Evolutionary conservation across 2,329 filamentous ascomycete species (phyloP), one percentile per base, ranked within the genome.

Genomic region (Emydomyces testavorans): DNA sequence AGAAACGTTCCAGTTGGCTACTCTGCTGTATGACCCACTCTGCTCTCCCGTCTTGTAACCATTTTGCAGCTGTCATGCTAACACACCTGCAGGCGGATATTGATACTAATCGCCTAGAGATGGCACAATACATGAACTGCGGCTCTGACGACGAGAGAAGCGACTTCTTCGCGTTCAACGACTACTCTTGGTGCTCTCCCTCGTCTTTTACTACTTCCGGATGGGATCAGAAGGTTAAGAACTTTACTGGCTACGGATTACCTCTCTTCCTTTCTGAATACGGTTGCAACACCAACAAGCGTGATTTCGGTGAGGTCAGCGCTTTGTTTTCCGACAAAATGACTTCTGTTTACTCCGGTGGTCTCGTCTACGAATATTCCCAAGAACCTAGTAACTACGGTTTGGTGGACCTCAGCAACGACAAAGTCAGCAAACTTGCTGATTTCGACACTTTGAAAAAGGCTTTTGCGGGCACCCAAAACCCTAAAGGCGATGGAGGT

Each of bases 261-360:
- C 86, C 89, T 50, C 82, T 94, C 61, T 95, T 94, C 79, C 76
- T 98, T 46, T 95, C 89, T 43, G 92, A 96, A 68, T 96, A 84
- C 63, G 92, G 92, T 53, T 98, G 92, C 75, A 82, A 78, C 68
- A 83, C 77, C 62, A 88, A 85, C 73, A 78, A 72, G 51, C 89
- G 90, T 58, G 72, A 82, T 60, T 98, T 94, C 61, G 73, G 79
- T 51, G 90, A 95, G 71, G 70, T 95, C 45, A 67, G 68, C 40
- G 75, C 89, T 38, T 74, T 98, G 50, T 96, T 95, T 82, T 78
- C 72, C 67, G 68, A 67, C 16, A 65, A 94, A 51, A 96, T 96
- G 90, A 88, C 83, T 6, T 58, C 66, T 15, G 88, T 95, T 59
- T 96, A 94, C 77, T 95, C 89, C 34, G 92, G 92, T 60, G 92